phyloP scores from a whole-genome alignment of 192 early-diverging fungal species.

The Gamsiella multidivaricata region DNA sequence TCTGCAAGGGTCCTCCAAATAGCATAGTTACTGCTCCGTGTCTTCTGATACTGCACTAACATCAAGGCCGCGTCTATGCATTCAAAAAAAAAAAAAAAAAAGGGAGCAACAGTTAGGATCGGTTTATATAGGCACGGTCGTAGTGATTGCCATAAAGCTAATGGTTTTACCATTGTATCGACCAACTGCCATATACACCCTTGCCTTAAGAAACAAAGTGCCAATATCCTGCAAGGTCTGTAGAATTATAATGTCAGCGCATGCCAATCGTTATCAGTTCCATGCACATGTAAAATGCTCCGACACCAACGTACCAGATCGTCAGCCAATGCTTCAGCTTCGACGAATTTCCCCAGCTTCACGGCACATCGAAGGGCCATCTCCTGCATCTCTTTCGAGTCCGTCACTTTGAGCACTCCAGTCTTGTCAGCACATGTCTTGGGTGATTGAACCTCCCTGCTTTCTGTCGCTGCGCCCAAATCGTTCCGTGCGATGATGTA shows the following conservation, averaged over 20 bases:
- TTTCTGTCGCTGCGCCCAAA: not conserved
- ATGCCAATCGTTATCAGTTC: too few species aligned
- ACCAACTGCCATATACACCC: conserved; percentile 28
- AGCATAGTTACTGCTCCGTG: conserved; percentile 44
- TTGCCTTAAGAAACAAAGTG: conserved; percentile 37
- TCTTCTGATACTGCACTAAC: conserved; percentile 33
- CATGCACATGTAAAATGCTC: not conserved
- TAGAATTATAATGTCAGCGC: not conserved
- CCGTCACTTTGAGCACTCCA: conserved; percentile 33
- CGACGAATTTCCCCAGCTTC: conserved; percentile 11
- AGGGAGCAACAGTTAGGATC: not conserved
- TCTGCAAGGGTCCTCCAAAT: conserved; percentile 33
- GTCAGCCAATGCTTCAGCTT: conserved; percentile 20
- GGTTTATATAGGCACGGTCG: not conserved
- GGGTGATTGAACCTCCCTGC: not conserved
- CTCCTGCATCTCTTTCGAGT: conserved; percentile 50
- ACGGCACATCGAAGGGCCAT: conserved; percentile 39
- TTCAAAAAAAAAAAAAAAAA: too few species aligned
- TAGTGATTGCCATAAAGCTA: not conserved
- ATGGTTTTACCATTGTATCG: conserved; percentile 21
- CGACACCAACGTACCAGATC: conserved; percentile 2
- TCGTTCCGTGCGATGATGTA: conserved; percentile 9
- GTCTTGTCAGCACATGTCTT: not conserved
- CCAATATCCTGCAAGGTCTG: conserved; percentile 35
- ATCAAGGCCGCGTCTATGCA: conserved; percentile 16